Evolutionary conservation across 257 asterid species (phyloP).

Genomic region (Nicotiana otophora): DNA sequence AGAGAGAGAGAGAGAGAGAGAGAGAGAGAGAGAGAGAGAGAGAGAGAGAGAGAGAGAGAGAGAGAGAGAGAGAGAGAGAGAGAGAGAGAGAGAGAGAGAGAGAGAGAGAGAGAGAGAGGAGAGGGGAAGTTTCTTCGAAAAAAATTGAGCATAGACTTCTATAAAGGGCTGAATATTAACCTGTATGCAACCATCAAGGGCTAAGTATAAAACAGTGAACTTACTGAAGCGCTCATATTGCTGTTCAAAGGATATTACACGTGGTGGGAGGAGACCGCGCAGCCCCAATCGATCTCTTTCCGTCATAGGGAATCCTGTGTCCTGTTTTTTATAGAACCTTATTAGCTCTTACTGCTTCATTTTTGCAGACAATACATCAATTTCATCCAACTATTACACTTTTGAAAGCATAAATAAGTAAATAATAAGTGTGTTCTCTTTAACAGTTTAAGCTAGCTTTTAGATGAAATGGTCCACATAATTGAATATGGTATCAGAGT

Average conservation of each 20-base stretch:
- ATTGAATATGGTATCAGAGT: neutral
- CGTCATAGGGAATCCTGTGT: conserved; percentile 88
- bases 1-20: neutral
- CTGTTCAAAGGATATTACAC: conserved; percentile 94
- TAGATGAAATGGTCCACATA: neutral
- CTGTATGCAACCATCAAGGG: neutral
- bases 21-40: neutral
- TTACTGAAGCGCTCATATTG: conserved; percentile 96
- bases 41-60: neutral
- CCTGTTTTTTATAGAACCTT: conserved; percentile 42
- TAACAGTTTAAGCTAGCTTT: neutral
- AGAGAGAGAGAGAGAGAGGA: neutral
- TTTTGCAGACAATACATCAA: neutral
- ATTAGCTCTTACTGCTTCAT: too few relatives aligned
- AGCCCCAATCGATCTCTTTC: conserved; percentile 96
- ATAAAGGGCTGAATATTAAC: neutral
- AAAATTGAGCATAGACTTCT: neutral
- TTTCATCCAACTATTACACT: neutral
- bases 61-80: neutral
- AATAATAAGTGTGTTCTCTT: neutral
- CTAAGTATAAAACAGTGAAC: conserved; percentile 24
- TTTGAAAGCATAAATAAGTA: neutral
- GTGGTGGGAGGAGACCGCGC: conserved; percentile 99
- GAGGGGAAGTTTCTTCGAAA: neutral
- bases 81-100: neutral